Percentiles rank a stretch among this genome's conserved stretches.
Evolutionary conservation across 768 basidiomycete species (phyloP).

Genomic region (Phanerochaete carnosa): DNA sequence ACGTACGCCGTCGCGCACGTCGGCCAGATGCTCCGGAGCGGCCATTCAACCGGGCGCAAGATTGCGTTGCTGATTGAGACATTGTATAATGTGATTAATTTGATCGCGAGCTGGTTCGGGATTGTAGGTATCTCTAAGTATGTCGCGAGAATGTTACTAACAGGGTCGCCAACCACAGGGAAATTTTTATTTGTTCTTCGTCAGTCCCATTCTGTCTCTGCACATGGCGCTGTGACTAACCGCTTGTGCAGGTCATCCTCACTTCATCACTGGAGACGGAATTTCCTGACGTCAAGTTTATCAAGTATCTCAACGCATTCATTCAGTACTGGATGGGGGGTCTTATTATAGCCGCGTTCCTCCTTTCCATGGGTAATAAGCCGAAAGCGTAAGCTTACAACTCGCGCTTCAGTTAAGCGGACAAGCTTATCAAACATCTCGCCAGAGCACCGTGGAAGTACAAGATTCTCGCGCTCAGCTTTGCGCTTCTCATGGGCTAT

Average conservation of each 20-base stretch:
- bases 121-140: constrained; percentile 45
- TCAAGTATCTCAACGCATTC: constrained; percentile 72
- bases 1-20: constrained; percentile 91
- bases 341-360: constrained; percentile 83
- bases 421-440: not conserved
- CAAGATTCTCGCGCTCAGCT: constrained; percentile 66
- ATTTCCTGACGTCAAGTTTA: constrained; percentile 57
- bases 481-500: constrained; percentile 80
- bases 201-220: constrained; percentile 34
- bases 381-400: constrained; percentile 62
- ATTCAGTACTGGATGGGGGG: constrained; percentile 71
- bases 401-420: not conserved
- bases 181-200: constrained; percentile 96
- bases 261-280: constrained; percentile 84
- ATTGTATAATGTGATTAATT: constrained; percentile 81
- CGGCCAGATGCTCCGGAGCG: constrained; percentile 74
- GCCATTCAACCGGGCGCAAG: constrained; percentile 79
- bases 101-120: constrained; percentile 92
- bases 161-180: constrained; percentile 45
- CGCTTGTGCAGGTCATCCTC: constrained; percentile 61
- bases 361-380: constrained; percentile 95
- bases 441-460: constrained; percentile 82
- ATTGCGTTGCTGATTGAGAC: constrained; percentile 73
- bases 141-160: not conserved
- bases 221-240: constrained; percentile 1